phyloP scores from a whole-genome alignment of 2,329 filamentous ascomycete genomes.

The Aspergillus unguis region DNA sequence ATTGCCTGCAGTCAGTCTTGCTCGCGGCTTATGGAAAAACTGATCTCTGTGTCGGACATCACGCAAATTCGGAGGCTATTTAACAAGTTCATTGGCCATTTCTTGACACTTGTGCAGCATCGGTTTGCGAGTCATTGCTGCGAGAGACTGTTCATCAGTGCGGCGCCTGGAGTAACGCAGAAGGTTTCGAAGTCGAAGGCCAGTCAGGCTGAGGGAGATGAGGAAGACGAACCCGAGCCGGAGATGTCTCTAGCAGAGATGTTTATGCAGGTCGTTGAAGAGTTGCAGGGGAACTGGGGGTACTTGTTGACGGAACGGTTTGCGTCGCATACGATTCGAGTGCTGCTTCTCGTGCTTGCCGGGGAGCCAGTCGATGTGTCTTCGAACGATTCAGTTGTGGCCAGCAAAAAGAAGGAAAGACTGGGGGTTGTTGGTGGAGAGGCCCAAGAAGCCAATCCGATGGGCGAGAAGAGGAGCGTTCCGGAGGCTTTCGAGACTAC shows the following conservation, averaged over 20 bases:
- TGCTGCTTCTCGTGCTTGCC: conserved; percentile 79
- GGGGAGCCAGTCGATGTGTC: conserved; percentile 73
- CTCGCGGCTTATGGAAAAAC: conserved; percentile 84
- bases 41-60: conserved; percentile 77
- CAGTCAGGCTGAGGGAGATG: background rate
- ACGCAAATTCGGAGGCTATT: conserved; percentile 84
- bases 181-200: conserved; percentile 57
- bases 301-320: conserved; percentile 84
- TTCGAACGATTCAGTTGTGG: conserved; percentile 69
- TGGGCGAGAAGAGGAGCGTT: conserved; percentile 55
- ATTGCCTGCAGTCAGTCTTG: conserved; percentile 93
- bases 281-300: conserved; percentile 79
- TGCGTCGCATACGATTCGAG: conserved; percentile 84
- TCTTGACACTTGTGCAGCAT: conserved; percentile 86
- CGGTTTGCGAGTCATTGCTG: conserved; percentile 97
- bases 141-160: conserved; percentile 83
- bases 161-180: conserved; percentile 72
- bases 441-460: conserved; percentile 47
- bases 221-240: conserved; percentile 21
- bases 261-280: conserved; percentile 77
- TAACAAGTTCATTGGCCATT: conserved; percentile 78
- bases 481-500: conserved; percentile 75
- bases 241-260: conserved; percentile 68
- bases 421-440: conserved; percentile 59
- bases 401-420: conserved; percentile 90